Percentiles rank a stretch among this genome's conserved stretches.
Conservation (phyloP, 2,329 filamentous ascomycete genomes). For the Bipolaris cookei region DNA sequence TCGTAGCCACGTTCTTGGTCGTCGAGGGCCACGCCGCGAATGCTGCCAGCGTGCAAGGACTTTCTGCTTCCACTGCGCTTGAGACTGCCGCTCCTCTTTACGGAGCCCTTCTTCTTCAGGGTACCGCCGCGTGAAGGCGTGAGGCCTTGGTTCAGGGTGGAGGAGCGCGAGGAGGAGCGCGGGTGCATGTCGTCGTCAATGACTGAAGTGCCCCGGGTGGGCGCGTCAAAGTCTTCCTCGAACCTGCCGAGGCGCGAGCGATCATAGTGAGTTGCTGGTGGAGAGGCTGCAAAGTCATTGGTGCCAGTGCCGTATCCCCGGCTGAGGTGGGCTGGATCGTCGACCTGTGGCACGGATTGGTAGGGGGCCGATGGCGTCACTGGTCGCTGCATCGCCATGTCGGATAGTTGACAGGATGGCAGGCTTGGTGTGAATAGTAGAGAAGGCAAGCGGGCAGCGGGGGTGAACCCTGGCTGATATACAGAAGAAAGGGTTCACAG, state of each 20-base stretch:
- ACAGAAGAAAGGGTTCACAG: conserved; percentile 10
- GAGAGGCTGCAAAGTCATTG: conserved; percentile 50
- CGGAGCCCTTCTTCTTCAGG: conserved; percentile 84
- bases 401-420: conserved; percentile 1
- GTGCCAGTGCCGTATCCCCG: conserved; percentile 42
- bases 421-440: conserved; percentile 4
- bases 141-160: conserved; percentile 51
- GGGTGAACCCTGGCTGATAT: conserved; percentile 12
- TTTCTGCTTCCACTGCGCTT: conserved; percentile 80
- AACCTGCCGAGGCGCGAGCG: conserved; percentile 58
- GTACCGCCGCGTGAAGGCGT: conserved; percentile 70
- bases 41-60: conserved; percentile 84
- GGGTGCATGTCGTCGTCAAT: conserved; percentile 63
- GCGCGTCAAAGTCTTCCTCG: conserved; percentile 74
- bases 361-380: conserved; percentile 33
- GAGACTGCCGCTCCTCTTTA: conserved; percentile 75
- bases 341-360: conserved; percentile 47
- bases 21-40: conserved; percentile 77
- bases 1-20: conserved; percentile 67
- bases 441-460: conserved; percentile 5
- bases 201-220: conserved; percentile 70
- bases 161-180: conserved; percentile 66
- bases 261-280: conserved; percentile 38
- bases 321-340: conserved; percentile 47
- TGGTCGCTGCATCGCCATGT: conserved; percentile 39